phyloP scores from a whole-genome alignment of 164 flowering plant genomes.

The Sextonia rubra region DNA sequence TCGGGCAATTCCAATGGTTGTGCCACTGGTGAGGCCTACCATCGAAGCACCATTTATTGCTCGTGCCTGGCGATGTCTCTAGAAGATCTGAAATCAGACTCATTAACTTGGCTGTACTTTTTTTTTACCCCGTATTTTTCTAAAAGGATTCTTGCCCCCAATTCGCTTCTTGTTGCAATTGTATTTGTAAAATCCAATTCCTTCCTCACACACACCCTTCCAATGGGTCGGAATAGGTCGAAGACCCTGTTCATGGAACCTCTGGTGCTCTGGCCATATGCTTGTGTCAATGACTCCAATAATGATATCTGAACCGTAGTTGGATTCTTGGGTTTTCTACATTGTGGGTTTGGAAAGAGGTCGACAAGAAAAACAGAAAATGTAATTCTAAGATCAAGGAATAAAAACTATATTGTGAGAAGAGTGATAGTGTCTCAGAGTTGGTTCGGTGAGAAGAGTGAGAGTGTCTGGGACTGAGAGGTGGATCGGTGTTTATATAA shows the following conservation, averaged over 20 bases:
- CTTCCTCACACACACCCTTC: constrained; percentile 45
- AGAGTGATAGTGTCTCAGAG: too few relatives aligned
- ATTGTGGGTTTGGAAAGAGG: too few relatives aligned
- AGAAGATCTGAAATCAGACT: constrained; percentile 8
- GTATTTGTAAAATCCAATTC: constrained; percentile 22
- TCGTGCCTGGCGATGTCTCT: constrained; percentile 48
- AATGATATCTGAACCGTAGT: constrained; percentile 41
- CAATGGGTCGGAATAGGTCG: constrained; percentile 42
- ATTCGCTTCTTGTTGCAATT: constrained; percentile 45
- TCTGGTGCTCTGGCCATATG: constrained; percentile 50
- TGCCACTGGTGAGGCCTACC: constrained; percentile 41
- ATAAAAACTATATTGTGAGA: too few relatives aligned
- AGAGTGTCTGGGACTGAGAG: too few relatives aligned
- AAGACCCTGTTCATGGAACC: constrained; percentile 45
- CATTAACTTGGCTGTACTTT: constrained; percentile 5
- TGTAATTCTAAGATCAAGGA: too few relatives aligned
- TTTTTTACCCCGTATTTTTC: constrained; percentile 29
- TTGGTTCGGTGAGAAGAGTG: too few relatives aligned
- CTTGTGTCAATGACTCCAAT: constrained; percentile 58
- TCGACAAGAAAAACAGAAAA: too few relatives aligned
- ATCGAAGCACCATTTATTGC: constrained; percentile 26
- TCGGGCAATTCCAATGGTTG: constrained; percentile 50
- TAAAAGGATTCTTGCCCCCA: constrained; percentile 41
- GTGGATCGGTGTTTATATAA: too few relatives aligned
- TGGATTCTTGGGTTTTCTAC: too few relatives aligned